Conservation (phyloP, 257 asterid species). For the Eucommia ulmoides region DNA sequence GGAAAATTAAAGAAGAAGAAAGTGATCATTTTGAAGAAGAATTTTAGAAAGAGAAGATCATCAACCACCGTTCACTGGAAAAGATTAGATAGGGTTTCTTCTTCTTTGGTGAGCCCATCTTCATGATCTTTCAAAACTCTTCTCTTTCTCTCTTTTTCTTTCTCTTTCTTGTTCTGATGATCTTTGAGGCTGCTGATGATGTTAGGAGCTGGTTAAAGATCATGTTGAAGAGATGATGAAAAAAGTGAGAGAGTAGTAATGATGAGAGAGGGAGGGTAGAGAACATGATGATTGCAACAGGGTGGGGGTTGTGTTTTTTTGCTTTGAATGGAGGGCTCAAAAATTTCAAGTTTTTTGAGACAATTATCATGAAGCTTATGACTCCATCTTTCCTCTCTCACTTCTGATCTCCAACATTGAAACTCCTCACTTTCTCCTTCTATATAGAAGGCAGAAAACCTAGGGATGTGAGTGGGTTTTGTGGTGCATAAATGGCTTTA, state of each 20-base stretch:
- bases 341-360: background rate
- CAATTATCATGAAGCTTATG: background rate
- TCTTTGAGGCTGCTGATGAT: conserved; percentile 14
- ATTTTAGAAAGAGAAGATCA: conserved; percentile 1
- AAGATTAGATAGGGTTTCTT: conserved; percentile 40
- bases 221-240: conserved; percentile 35
- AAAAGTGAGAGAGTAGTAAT: conserved; percentile 44
- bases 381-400: background rate
- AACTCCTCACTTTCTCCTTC: no score
- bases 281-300: conserved; percentile 41
- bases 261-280: conserved; percentile 37
- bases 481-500: no score
- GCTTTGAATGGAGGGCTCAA: conserved; percentile 3
- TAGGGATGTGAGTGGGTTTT: no score
- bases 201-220: conserved; percentile 22
- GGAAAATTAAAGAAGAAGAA: conserved; percentile 12
- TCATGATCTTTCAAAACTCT: conserved; percentile 9
- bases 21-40: conserved; percentile 16
- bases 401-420: no score
- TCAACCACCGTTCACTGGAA: background rate
- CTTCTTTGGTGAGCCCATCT: conserved; percentile 16
- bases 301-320: conserved; percentile 7
- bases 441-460: no score
- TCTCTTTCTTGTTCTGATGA: conserved; percentile 13
- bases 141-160: conserved; percentile 17